phyloP scores from a whole-genome alignment of 2,329 filamentous ascomycete genomes.

The Pseudomassariella vexata region DNA sequence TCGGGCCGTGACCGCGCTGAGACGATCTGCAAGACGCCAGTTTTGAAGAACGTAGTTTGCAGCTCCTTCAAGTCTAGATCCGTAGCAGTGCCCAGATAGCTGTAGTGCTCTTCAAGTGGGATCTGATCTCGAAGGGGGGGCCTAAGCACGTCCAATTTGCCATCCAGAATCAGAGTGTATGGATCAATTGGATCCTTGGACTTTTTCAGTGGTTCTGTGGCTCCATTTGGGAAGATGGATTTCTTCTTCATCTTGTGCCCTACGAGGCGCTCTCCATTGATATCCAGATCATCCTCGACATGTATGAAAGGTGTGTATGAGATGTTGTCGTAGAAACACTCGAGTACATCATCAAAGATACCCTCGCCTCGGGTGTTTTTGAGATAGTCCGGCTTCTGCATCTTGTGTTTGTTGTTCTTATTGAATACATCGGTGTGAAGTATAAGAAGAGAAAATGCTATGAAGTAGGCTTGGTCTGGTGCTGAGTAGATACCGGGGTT shows the following conservation, averaged over 20 bases:
- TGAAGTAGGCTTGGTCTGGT: conserved; percentile 95
- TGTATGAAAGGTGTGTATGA: conserved; percentile 98
- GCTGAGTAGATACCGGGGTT: conserved; percentile 92
- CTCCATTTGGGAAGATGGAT: conserved; percentile 60
- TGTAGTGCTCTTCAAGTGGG: conserved; percentile 86
- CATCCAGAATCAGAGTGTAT: conserved; percentile 88
- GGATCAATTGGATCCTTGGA: conserved; percentile 87
- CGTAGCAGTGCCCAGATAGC: conserved; percentile 72
- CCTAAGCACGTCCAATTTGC: conserved; percentile 74
- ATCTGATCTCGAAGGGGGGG: conserved; percentile 90
- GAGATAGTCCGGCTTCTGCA: conserved; percentile 92
- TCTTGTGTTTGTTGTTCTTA: conserved; percentile 99
- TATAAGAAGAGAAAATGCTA: conserved; percentile 93
- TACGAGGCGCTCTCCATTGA: conserved; percentile 68
- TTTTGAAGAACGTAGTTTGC: conserved; percentile 85
- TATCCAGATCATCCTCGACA: conserved; percentile 84
- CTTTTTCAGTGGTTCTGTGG: conserved; percentile 58
- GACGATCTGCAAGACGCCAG: conserved; percentile 88
- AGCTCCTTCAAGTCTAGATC: conserved; percentile 74
- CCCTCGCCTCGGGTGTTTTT: conserved; percentile 91
- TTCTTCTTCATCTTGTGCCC: conserved; percentile 67
- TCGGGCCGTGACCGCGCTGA: conserved; percentile 90
- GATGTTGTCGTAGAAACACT: conserved; percentile 98
- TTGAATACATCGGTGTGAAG: conserved; percentile 99
- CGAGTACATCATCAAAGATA: conserved; percentile 87